These are phyloP conservation scores for Capsicum rhomboideum DNA, from an alignment of 257 asterid genomes.

Conservation along the genomic window DNA sequence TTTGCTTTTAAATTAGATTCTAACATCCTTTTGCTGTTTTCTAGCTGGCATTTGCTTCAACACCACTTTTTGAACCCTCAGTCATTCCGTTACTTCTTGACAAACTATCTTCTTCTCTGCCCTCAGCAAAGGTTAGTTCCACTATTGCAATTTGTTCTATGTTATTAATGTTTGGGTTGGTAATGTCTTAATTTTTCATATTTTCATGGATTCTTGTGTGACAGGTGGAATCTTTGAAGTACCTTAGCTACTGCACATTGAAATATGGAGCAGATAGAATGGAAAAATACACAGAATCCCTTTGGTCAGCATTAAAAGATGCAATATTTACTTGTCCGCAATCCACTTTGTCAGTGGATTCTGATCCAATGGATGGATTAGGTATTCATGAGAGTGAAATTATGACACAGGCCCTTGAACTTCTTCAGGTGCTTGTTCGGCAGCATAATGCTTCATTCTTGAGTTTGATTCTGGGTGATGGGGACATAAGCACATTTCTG, in stretches of 20 bases:
- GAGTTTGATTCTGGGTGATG: slow-evolving; percentile 49
- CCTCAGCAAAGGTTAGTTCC: slow-evolving; percentile 72
- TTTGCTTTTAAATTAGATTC: slow-evolving; percentile 1
- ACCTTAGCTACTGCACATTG: slow-evolving; percentile 55
- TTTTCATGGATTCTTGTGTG: slow-evolving; percentile 6
- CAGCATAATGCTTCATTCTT: slow-evolving; percentile 39
- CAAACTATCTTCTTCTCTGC: slow-evolving; percentile 78
- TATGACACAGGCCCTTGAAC: slow-evolving; percentile 52
- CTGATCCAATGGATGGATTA: slow-evolving; percentile 44
- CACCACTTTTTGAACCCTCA: slow-evolving; percentile 79
- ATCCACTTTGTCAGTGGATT: slow-evolving; percentile 33
- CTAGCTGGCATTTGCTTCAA: slow-evolving; percentile 86
- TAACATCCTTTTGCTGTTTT: slow-evolving; percentile 27
- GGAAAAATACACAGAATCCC: slow-evolving; percentile 45
- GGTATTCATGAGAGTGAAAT: slow-evolving; percentile 59
- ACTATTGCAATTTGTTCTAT: not conserved
- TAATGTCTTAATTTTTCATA: not conserved
- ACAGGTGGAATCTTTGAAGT: slow-evolving; percentile 88
- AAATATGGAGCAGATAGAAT: slow-evolving; percentile 73
- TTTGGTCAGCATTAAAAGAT: slow-evolving; percentile 80
- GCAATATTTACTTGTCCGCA: slow-evolving; percentile 47
- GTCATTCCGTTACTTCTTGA: slow-evolving; percentile 76
- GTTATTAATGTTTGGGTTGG: slow-evolving; percentile 4
- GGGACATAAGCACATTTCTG: slow-evolving; percentile 45
- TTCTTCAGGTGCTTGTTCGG: slow-evolving; percentile 51